A percentile compares a stretch with the other conserved stretches of the same genome.
Conservation (phyloP, 257 asterid species). For the Nicotiana sylvestris region DNA sequence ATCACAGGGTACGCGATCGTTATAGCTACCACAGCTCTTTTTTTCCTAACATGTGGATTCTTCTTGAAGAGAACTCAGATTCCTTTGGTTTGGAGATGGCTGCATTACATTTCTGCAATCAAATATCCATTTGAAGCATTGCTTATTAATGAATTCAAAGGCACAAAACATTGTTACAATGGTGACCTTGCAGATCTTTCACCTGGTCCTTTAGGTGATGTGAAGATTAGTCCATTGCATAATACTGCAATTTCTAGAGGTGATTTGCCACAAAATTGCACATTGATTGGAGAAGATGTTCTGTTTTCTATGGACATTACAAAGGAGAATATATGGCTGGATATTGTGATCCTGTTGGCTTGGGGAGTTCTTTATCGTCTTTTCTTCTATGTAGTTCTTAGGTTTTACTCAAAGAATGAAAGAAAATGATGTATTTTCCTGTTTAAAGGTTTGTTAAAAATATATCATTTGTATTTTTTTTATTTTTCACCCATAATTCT, state of each 20-base stretch:
- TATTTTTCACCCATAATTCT: neutral
- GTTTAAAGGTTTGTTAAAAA: neutral
- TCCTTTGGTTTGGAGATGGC: constrained; percentile 71
- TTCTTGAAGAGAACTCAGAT: constrained; percentile 73
- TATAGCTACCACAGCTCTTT: constrained; percentile 88
- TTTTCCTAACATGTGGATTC: constrained; percentile 83
- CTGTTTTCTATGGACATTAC: constrained; percentile 55
- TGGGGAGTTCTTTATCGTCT: constrained; percentile 68
- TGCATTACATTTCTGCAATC: constrained; percentile 80
- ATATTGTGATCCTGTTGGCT: constrained; percentile 51
- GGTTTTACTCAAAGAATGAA: constrained; percentile 59
- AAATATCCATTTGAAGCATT: constrained; percentile 88
- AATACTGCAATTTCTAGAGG: constrained; percentile 26
- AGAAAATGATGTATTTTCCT: constrained; percentile 33
- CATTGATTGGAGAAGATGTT: constrained; percentile 72
- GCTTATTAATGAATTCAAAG: constrained; percentile 72
- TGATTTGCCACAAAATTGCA: constrained; percentile 28
- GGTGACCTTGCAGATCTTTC: constrained; percentile 53
- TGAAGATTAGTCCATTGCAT: constrained; percentile 58
- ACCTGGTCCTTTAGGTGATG: constrained; percentile 77
- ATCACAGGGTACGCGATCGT: constrained; percentile 85
- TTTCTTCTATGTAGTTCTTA: constrained; percentile 52
- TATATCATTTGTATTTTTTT: neutral
- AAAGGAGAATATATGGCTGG: constrained; percentile 44
- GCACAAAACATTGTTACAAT: constrained; percentile 41